Percentiles rank a stretch among this genome's conserved stretches.
Evolutionary conservation across 1,284 basidiomycete genomes (phyloP).

Genomic region (Volvariella volvacea): DNA sequence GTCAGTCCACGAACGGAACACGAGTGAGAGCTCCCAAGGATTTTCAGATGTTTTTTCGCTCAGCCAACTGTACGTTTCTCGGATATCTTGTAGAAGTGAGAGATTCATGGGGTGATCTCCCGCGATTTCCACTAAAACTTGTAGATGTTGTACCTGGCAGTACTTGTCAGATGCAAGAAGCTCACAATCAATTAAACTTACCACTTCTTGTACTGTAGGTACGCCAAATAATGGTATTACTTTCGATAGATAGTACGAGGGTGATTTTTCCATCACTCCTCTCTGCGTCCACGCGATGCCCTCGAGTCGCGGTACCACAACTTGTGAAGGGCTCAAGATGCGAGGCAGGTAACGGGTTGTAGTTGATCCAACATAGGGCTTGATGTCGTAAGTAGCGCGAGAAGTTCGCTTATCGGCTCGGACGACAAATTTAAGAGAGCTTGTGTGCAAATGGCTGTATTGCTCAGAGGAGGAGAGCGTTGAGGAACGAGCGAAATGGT

Average conservation of each 20-base stretch:
- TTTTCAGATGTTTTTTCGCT: conserved; percentile 16
- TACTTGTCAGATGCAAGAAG: neutral
- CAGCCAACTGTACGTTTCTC: conserved; percentile 32
- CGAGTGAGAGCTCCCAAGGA: too few relatives aligned
- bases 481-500: too few relatives aligned
- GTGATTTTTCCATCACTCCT: conserved; percentile 22
- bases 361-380: conserved; percentile 1
- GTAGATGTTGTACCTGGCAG: conserved; percentile 30
- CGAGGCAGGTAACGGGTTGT: conserved; percentile 16
- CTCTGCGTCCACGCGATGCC: conserved; percentile 39
- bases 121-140: conserved; percentile 21
- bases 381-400: neutral
- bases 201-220: conserved; percentile 34
- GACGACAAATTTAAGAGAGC: too few relatives aligned
- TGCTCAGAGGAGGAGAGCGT: too few relatives aligned
- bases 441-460: too few relatives aligned
- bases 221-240: conserved; percentile 28
- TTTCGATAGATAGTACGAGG: conserved; percentile 21
- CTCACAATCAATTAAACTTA: conserved; percentile 17
- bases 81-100: conserved; percentile 23
- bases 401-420: too few relatives aligned
- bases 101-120: conserved; percentile 17
- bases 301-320: conserved; percentile 28
- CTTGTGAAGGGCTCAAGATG: conserved; percentile 28
- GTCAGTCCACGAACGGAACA: conserved; percentile 5